Conservation (phyloP, 169 alveolate genomes). For the Eimeria acervulina region DNA sequence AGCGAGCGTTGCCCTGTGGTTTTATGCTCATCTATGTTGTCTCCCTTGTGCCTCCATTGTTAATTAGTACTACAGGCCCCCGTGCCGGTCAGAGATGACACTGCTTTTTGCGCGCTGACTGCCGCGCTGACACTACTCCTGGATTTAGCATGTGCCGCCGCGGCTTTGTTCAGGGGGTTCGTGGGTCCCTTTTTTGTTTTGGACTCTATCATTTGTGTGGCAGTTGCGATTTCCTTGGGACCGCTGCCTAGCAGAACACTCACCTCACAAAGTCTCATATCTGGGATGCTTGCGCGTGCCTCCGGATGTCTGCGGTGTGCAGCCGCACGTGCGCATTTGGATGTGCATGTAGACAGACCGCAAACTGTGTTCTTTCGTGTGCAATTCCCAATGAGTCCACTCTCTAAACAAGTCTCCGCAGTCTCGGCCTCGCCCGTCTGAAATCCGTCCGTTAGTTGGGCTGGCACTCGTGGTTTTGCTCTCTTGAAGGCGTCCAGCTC, state of each 20-base stretch:
- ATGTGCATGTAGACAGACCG: background rate
- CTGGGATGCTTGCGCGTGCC: background rate
- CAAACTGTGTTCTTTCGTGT: background rate
- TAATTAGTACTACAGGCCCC: background rate
- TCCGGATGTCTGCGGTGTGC: background rate
- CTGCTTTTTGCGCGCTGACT: background rate
- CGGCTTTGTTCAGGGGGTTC: background rate
- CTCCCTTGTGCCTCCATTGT: background rate
- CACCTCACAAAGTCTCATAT: background rate
- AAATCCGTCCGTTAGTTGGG: background rate
- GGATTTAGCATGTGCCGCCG: background rate
- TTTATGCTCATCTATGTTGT: background rate
- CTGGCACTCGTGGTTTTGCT: background rate
- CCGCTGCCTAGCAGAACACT: background rate
- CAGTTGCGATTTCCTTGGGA: constrained; percentile 15
- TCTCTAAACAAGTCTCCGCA: background rate
- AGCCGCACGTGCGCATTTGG: background rate
- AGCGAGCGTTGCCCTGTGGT: constrained; percentile 8
- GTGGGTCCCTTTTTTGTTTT: background rate
- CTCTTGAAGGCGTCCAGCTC: background rate
- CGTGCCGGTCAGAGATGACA: background rate
- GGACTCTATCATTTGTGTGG: background rate
- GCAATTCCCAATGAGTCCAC: background rate
- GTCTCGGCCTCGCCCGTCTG: background rate
- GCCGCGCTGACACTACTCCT: background rate